Evolutionary conservation across 164 flowering plant species (phyloP), one percentile per base, ranked within the genome.

Genomic region (Macadamia integrifolia): DNA sequence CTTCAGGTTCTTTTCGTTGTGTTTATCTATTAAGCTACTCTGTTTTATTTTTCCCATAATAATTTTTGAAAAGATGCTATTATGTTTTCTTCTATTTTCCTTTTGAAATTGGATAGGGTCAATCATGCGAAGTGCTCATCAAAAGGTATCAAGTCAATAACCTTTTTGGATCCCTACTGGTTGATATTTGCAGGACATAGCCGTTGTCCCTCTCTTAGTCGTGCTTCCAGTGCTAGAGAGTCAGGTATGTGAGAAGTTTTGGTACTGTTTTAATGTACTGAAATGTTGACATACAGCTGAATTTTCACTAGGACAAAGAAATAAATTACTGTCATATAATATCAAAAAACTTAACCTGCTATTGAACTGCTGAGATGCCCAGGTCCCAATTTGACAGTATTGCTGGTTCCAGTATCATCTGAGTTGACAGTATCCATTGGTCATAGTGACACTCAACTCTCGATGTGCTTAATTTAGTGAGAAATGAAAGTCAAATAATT

Each of bases 121-220:
- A 48, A 32, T 68, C 63, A 65, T 70, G 65, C 64, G 44, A 70
- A 70, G 63, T 71, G 66, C 60, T 61, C 70, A 35, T 42, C 18
- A 52, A 64, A 71, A 68, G 67, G 63, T 70, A 63, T 63, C 63
- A 60, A 69, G 57, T 71, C 58, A 72, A 66, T 79, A 69, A 77
- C 66, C 65, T 71, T 73, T 64, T 66, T 62, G 50, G 50, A 46
- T 46, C 50, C 64, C 72, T 57, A 56, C 65, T 76, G 56, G 63
- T 82, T 80, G 79, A 62, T 72, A 67, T 76, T 74, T 85, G 84
- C 93, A 94, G 99, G 99, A 94, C 78, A 92, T 94, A 69, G 98
- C 94, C 28, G 99, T 94, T 76, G 97, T 94, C 64, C 99, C 99
- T 70, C 97, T 94, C 66, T 74, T 94, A 66, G 99, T 94, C 78